Evolutionary conservation across 1,284 basidiomycete species (phyloP), one percentile per base, ranked within the genome.

Genomic region (Boletellus deceptivus): DNA sequence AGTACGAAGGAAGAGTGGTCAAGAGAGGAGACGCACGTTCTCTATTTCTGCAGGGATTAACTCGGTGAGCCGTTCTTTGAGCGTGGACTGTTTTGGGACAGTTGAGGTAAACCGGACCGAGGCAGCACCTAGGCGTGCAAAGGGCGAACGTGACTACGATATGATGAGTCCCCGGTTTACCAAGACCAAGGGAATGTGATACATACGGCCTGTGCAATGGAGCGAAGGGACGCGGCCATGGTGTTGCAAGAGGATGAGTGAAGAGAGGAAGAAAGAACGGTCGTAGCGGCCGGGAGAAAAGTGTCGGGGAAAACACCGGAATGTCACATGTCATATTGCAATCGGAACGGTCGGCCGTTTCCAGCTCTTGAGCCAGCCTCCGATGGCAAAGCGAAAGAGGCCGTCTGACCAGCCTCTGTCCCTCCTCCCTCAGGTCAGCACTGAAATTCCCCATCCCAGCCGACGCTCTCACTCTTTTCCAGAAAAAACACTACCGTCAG

Each of bases 401-500:
- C 20, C 45, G 3, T 53, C 53, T 14, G 49, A 54, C 4, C 54
- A 25, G 5, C 14, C 56, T 16, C 40, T 4, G 9, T 42, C 55
- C 16, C 46, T 69, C 25, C 43, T 67, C 2, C 68, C 67, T 10
- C 69, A 69, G 54, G 65, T 69, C 29, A 48, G 55, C 13, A 27
- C 35, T 29, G 22, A 22, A 22, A 22, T 14, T 6, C 20, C 8
- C 6, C 4, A 4, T 29, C 9, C 6, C 4, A 8, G 14, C 2
- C 0, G 3, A 4, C 3, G 10, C 13, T 2, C 40, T 47, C 9
- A 55, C 34, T 4, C 9, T 16, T 17, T 8, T 37, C 6, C 44
- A 97, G 89, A 98, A 98, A 87, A 84, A 90, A 63, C 92, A 91
- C 72, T 99, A 99, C 71, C 81, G 97, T 20, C 97, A 99, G 69